Evolutionary conservation across 768 basidiomycete genomes (phyloP), one percentile per base, ranked within the genome.

Genomic region (Coprinopsis strossmayeri): DNA sequence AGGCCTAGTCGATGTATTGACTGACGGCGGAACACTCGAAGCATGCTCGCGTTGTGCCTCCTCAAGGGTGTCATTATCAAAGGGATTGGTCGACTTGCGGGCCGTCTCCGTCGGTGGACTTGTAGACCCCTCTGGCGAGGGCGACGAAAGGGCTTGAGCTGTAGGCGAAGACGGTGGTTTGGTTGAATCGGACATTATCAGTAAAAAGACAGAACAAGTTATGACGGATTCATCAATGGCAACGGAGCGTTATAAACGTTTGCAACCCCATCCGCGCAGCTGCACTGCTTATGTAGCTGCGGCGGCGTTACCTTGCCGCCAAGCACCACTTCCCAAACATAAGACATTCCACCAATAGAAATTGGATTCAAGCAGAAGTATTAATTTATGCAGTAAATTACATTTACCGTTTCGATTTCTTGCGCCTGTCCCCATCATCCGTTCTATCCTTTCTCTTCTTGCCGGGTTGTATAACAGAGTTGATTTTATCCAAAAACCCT

Each of bases 391-490:
- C 62, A 59, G 11, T 61, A 62, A 7, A 17, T 21, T 4, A 24
- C 9, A 5, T 15, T 27, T 45, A 28, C 30, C 43, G 43, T 20
- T 45, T 45, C 15, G 43, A 32, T 27, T 20, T 45, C 28, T 32
- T 45, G n/a, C n/a, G n/a, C n/a, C n/a, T 45, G 25, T 20, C 28
- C 11, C 20, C 28, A 48, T 53, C 62, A 34, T 44, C 41, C 27
- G 34, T 40, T 30, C 48, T 40, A 11, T 39, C 43, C n/a, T 50
- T 39, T 17, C 26, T 20, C 32, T 52, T 51, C 25, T 41, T 50
- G 23, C 50, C 18, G 20, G 27, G 49, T 17, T 53, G 45, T 23
- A 69, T 26, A 42, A 59, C 62, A 13, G 54, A 47, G 25, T 67
- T 45, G n/a, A 54, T 48, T 32, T 45, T 45, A 20, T 45, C 20